These are phyloP conservation scores for Arachnomyces sp. DNA, from an alignment of 2,329 filamentous ascomycete genomes.

Conservation along the genomic window DNA sequence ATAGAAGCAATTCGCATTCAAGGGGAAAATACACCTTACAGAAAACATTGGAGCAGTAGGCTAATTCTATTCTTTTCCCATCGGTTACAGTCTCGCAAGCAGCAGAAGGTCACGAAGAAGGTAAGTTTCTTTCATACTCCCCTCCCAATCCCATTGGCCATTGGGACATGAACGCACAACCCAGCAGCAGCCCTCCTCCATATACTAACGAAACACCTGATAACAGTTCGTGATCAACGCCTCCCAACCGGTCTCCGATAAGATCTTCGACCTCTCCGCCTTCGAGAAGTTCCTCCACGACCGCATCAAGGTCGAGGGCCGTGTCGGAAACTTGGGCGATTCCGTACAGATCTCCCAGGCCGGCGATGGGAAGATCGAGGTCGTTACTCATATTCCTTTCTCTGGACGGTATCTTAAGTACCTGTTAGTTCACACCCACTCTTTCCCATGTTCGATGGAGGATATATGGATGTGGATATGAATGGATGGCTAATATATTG, in stretches of 20 bases:
- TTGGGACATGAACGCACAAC: too few species aligned
- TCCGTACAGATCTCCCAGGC: conserved; percentile 81
- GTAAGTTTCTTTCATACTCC: conserved; percentile 25
- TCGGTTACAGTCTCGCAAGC: conserved; percentile 37
- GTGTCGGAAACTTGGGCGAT: conserved; percentile 96
- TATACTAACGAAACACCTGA: not conserved
- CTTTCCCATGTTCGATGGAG: not conserved
- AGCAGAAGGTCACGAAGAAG: conserved; percentile 44
- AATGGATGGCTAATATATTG: conserved; percentile 4
- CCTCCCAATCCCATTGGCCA: conserved; percentile 8
- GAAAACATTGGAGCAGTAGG: conserved; percentile 73
- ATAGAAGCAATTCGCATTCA: conserved; percentile 12
- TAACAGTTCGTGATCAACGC: conserved; percentile 96
- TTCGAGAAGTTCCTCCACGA: conserved; percentile 99
- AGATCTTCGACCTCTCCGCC: conserved; percentile 98
- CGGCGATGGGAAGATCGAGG: conserved; percentile 96
- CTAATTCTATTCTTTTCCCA: conserved; percentile 60
- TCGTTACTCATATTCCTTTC: conserved; percentile 95
- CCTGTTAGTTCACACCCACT: conserved; percentile 56
- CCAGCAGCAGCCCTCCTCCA: too few species aligned
- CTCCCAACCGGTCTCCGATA: conserved; percentile 94
- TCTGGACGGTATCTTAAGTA: conserved; percentile 99
- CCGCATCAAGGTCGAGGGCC: conserved; percentile 99
- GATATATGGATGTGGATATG: not conserved
- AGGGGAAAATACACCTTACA: conserved; percentile 19